Percentiles rank a stretch among this genome's conserved stretches.
Conservation (phyloP, 2,329 filamentous ascomycete species). For the Fusarium sp. region DNA sequence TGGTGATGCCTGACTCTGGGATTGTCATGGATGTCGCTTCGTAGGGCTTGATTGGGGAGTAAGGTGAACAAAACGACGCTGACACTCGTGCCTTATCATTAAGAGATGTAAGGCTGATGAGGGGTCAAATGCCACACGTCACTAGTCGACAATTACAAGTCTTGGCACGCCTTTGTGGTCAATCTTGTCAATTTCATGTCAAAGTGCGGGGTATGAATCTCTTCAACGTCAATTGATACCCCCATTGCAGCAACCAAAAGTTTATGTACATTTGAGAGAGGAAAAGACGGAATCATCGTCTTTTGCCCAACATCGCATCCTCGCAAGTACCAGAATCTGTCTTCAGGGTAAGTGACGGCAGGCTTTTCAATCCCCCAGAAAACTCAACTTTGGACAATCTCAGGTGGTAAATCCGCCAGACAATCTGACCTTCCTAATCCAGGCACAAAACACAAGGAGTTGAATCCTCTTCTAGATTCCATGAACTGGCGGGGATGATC, state of each 20-base stretch:
- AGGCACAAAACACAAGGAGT: not conserved
- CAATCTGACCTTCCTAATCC: not conserved
- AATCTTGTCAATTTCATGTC: not conserved
- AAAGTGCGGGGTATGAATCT: not conserved
- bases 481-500: not conserved
- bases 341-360: not conserved
- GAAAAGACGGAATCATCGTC: not conserved
- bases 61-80: not conserved
- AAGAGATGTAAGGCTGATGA: not conserved
- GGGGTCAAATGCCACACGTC: not conserved
- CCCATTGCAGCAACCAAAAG: not conserved
- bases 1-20: not conserved
- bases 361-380: not conserved
- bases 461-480: not conserved
- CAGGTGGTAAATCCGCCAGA: not conserved
- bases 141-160: not conserved
- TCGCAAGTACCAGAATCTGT: not conserved
- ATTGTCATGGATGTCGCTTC: not conserved
- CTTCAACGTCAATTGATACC: too few relatives aligned
- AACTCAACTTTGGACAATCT: not conserved
- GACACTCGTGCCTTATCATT: not conserved
- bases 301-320: rapidly evolving
- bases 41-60: not conserved
- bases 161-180: not conserved
- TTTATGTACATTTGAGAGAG: not conserved